Percentiles rank a stretch among this genome's conserved stretches.
Conservation (phyloP, 305 asterid genomes). For the Solanum hybrid region DNA sequence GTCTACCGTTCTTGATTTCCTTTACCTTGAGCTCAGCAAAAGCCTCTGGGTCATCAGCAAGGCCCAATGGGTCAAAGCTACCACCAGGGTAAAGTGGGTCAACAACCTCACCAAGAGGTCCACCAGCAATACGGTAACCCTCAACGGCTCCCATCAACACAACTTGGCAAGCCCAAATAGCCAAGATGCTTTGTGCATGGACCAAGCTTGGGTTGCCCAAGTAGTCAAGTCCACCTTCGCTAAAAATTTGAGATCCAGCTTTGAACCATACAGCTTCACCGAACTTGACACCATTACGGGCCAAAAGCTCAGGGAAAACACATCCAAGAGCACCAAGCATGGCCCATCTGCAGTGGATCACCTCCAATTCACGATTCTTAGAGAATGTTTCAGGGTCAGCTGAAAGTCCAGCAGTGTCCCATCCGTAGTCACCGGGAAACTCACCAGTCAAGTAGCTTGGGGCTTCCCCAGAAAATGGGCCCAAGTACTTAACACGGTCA, state of each 20-base stretch:
- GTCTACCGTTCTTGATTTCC: too few relatives aligned
- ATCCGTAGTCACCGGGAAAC: slow-evolving; percentile 22
- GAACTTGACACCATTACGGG: slow-evolving; percentile 15
- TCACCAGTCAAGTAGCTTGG: slow-evolving; percentile 24
- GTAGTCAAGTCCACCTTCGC: slow-evolving; percentile 18
- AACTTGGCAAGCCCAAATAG: too few relatives aligned
- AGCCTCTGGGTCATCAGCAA: too few relatives aligned
- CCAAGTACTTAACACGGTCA: slow-evolving; percentile 19
- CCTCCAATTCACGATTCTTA: slow-evolving; percentile 19
- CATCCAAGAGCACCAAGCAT: slow-evolving; percentile 27
- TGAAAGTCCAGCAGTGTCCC: slow-evolving; percentile 26
- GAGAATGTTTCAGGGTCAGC: slow-evolving; percentile 22
- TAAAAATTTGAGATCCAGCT: slow-evolving; percentile 16
- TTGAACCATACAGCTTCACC: slow-evolving; percentile 25
- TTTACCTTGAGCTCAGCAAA: too few relatives aligned
- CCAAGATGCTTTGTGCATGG: too few relatives aligned
- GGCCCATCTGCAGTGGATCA: slow-evolving; percentile 22
- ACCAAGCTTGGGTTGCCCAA: too few relatives aligned
- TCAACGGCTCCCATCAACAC: too few relatives aligned
- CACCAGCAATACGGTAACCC: too few relatives aligned
- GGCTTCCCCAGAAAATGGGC: slow-evolving; percentile 19
- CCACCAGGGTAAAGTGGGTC: too few relatives aligned
- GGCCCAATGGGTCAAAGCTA: too few relatives aligned
- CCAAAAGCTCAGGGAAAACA: slow-evolving; percentile 19
- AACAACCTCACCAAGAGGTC: too few relatives aligned